These are phyloP conservation scores for Panicum miliaceum DNA, from an alignment of 176 grass and related monocot genomes.

Conservation along the genomic window DNA sequence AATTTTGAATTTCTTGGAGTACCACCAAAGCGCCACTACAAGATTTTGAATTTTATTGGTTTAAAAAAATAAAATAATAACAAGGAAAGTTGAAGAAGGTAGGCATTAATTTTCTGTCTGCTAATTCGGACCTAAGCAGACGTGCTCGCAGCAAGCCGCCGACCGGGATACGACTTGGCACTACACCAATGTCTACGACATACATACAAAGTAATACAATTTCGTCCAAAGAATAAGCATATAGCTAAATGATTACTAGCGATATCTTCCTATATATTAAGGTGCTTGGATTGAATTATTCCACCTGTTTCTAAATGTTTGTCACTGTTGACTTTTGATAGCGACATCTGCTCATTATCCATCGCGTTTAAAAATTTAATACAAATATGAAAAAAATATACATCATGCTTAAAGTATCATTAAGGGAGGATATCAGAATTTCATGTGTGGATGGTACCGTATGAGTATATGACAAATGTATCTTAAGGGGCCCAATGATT, in stretches of 20 bases:
- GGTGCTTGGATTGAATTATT: too few species aligned
- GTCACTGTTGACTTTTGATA: too few species aligned
- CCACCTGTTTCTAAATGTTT: too few species aligned
- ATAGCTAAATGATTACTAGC: not conserved
- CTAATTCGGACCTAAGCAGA: conserved; percentile 20
- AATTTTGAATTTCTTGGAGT: too few species aligned
- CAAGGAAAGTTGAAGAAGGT: not conserved
- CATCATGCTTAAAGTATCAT: too few species aligned
- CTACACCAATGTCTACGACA: not conserved
- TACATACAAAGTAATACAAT: not conserved
- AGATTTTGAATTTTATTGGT: not conserved
- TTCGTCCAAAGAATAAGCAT: not conserved
- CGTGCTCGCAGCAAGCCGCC: not conserved
- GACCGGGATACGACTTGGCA: conserved; percentile 9
- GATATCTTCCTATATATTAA: not conserved
- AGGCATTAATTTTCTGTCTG: not conserved
- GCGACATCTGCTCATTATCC: too few species aligned
- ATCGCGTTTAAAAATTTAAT: too few species aligned
- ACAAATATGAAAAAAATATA: too few species aligned
- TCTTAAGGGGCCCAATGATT: not conserved
- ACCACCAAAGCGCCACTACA: not conserved
- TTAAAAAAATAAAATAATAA: not conserved
- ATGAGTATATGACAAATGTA: not conserved
- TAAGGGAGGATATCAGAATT: too few species aligned
- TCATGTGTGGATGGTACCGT: too few species aligned